Conservation (phyloP, 164 flowering plant genomes). For the Umbellularia californica region DNA sequence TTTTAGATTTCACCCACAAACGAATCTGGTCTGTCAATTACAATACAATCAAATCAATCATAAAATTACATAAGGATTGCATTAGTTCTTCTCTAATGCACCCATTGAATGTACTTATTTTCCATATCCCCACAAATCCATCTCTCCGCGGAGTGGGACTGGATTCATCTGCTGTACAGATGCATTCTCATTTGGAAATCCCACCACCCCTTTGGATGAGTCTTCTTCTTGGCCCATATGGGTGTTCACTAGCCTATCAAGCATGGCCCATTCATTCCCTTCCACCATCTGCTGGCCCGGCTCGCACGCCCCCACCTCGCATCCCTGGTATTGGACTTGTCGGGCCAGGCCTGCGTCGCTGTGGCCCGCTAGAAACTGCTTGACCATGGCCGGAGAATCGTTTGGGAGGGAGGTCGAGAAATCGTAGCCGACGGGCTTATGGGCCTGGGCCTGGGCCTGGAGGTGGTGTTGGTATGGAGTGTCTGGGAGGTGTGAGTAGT, state of each 20-base stretch:
- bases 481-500: slow-evolving; percentile 31
- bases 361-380: slow-evolving; percentile 49
- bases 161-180: slow-evolving; percentile 44
- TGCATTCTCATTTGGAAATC: slow-evolving; percentile 33
- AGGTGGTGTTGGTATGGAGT: slow-evolving; percentile 29
- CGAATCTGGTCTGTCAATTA: not conserved
- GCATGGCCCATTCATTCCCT: slow-evolving; percentile 60
- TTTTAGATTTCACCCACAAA: not conserved
- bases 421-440: slow-evolving; percentile 28
- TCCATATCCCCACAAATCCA: slow-evolving; percentile 82
- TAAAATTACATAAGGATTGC: not conserved
- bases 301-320: slow-evolving; percentile 42
- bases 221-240: slow-evolving; percentile 30
- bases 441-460: slow-evolving; percentile 32
- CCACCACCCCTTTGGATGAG: slow-evolving; percentile 29
- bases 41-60: not conserved
- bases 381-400: slow-evolving; percentile 36
- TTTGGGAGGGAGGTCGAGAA: slow-evolving; percentile 21
- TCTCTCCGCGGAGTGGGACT: slow-evolving; percentile 63
- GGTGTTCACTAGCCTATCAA: slow-evolving; percentile 40
- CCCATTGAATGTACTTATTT: slow-evolving; percentile 26
- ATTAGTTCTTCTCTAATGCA: not conserved
- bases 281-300: slow-evolving; percentile 25
- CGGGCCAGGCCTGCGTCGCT: slow-evolving; percentile 32
- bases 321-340: slow-evolving; percentile 33